phyloP scores from a whole-genome alignment of 495 filamentous ascomycete species.

The Neurospora sp. region DNA sequence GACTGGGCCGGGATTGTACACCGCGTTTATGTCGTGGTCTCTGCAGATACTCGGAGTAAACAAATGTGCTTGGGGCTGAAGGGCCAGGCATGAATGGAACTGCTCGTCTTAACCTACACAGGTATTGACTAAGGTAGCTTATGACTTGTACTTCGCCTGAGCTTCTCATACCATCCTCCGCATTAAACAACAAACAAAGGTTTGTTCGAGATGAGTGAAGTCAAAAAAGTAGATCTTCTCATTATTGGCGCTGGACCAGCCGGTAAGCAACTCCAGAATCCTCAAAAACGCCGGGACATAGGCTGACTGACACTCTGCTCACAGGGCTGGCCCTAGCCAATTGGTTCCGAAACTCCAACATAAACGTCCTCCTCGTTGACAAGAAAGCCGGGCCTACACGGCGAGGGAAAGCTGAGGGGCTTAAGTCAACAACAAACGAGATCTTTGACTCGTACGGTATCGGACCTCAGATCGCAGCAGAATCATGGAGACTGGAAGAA shows the following conservation, averaged over 20 bases:
- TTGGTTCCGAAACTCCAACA: constrained; percentile 9
- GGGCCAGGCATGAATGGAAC: neutral
- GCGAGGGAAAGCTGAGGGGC: constrained; percentile 11
- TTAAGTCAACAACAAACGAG: constrained; percentile 12
- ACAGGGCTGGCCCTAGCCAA: constrained; percentile 7
- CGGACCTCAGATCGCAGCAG: constrained; percentile 3
- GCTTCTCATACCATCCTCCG: neutral
- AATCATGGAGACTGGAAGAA: constrained; percentile 14
- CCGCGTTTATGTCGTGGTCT: neutral
- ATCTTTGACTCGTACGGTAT: constrained; percentile 13
- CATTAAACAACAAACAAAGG: neutral
- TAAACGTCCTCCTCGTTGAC: constrained; percentile 8
- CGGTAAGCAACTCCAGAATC: constrained; percentile 34
- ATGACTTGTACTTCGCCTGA: neutral
- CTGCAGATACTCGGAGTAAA: neutral
- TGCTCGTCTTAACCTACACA: neutral
- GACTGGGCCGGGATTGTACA: neutral
- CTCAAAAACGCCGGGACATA: neutral
- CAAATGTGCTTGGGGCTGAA: neutral
- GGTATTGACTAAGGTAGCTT: neutral
- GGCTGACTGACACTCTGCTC: neutral
- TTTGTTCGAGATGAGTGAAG: neutral
- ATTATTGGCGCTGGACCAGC: constrained; percentile 61
- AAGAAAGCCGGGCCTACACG: constrained; percentile 7
- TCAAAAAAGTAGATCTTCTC: constrained; percentile 36